These are phyloP conservation scores for Amphibolis antarctica DNA, from an alignment of 106 monocot genomes.

Conservation along the genomic window DNA sequence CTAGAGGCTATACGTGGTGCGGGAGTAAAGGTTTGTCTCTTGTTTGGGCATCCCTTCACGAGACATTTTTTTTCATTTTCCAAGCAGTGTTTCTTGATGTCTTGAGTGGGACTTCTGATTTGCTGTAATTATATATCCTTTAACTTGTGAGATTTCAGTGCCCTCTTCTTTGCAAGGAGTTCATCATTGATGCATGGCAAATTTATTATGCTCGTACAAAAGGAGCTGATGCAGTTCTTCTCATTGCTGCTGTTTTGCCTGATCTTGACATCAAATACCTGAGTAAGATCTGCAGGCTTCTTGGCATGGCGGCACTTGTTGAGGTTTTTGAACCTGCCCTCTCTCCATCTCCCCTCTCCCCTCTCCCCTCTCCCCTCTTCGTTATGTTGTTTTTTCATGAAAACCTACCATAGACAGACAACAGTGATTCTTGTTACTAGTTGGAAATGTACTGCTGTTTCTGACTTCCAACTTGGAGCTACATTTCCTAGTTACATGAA, in stretches of 20 bases:
- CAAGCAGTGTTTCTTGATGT: background rate
- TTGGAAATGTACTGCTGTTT: too few relatives aligned
- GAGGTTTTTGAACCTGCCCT: constrained; percentile 34
- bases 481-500: background rate
- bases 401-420: too few relatives aligned
- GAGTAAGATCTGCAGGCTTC: constrained; percentile 62
- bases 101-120: background rate
- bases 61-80: background rate
- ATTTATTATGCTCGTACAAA: constrained; percentile 85
- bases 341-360: too few relatives aligned
- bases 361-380: too few relatives aligned
- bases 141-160: constrained; percentile 50
- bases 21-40: constrained; percentile 59
- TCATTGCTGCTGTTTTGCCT: constrained; percentile 91
- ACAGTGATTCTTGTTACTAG: too few relatives aligned
- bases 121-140: background rate
- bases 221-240: constrained; percentile 89
- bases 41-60: background rate
- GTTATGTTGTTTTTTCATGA: too few relatives aligned
- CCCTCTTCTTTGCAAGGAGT: constrained; percentile 98
- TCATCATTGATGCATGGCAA: constrained; percentile 98
- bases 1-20: constrained; percentile 64
- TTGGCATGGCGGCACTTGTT: constrained; percentile 71
- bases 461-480: too few relatives aligned
- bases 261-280: constrained; percentile 93